These are phyloP conservation scores for Tylopilus subfusipes DNA, from an alignment of 768 basidiomycete genomes.

Conservation along the genomic window DNA sequence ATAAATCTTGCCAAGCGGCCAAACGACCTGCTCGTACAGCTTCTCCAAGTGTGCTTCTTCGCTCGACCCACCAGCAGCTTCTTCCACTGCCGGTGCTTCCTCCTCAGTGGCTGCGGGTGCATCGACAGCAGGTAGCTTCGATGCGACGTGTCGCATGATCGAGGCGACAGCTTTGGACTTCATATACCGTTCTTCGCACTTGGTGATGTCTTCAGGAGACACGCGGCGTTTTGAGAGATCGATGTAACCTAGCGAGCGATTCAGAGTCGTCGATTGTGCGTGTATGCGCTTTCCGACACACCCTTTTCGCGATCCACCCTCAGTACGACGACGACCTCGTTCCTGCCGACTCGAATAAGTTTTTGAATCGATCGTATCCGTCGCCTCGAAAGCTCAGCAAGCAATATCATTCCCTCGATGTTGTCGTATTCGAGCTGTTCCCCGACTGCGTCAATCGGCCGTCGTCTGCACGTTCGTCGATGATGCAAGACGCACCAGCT, in stretches of 20 bases:
- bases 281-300: slow-evolving; percentile 29
- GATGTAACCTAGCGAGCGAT: slow-evolving; percentile 72
- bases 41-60: slow-evolving; percentile 81
- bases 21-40: slow-evolving; percentile 86
- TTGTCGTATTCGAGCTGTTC: slow-evolving; percentile 96
- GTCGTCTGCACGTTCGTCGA: background rate
- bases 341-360: slow-evolving; percentile 93
- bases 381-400: slow-evolving; percentile 95
- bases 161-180: slow-evolving; percentile 96
- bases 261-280: background rate
- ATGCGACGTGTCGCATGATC: slow-evolving; percentile 87
- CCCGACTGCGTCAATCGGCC: background rate
- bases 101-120: slow-evolving; percentile 27
- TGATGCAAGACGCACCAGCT: slow-evolving; percentile 62
- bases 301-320: slow-evolving; percentile 99
- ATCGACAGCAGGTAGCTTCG: slow-evolving; percentile 58
- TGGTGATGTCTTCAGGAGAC: slow-evolving; percentile 96
- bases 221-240: slow-evolving; percentile 98
- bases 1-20: slow-evolving; percentile 90
- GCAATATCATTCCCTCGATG: slow-evolving; percentile 98
- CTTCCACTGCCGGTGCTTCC: slow-evolving; percentile 24
- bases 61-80: slow-evolving; percentile 36
- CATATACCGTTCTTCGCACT: slow-evolving; percentile 97
- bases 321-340: slow-evolving; percentile 97
- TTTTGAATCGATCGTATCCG: slow-evolving; percentile 98